phyloP scores from a whole-genome alignment of 495 filamentous ascomycete species.

The Friedmanniomyces simplex region DNA sequence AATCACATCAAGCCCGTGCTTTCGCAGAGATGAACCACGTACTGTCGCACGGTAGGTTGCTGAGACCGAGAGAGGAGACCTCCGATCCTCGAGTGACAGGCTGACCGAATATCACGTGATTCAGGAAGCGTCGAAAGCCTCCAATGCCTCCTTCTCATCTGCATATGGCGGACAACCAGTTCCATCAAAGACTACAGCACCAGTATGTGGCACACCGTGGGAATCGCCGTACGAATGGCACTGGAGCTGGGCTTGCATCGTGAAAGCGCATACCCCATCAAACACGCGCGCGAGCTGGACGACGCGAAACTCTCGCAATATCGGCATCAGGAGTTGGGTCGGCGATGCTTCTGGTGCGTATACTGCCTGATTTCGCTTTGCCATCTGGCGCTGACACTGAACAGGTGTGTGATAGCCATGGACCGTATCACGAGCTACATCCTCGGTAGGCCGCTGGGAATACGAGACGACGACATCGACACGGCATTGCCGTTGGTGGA shows the following conservation, averaged over 20 bases:
- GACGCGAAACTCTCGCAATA: neutral
- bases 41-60: neutral
- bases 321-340: slow-evolving; percentile 2
- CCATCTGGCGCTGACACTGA: too few relatives aligned
- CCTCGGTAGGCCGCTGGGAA: slow-evolving; percentile 8
- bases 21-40: slow-evolving; percentile 3
- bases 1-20: slow-evolving; percentile 1
- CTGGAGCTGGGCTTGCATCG: slow-evolving; percentile 14
- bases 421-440: slow-evolving; percentile 5
- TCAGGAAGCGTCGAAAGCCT: slow-evolving; percentile 1
- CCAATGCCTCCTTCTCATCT: slow-evolving; percentile 12
- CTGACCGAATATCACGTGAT: neutral
- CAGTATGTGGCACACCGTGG: slow-evolving; percentile 16
- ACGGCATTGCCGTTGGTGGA: neutral
- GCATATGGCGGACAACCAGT: slow-evolving; percentile 5
- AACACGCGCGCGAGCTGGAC: neutral
- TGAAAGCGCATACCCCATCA: slow-evolving; percentile 3
- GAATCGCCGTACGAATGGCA: slow-evolving; percentile 6
- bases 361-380: too few relatives aligned
- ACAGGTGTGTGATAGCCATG: slow-evolving; percentile 4
- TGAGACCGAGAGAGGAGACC: too few relatives aligned
- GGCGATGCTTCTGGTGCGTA: slow-evolving; percentile 17
- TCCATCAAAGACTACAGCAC: slow-evolving; percentile 3
- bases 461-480: slow-evolving; percentile 10
- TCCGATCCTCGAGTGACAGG: neutral